Evolutionary conservation across 164 flowering plant species (phyloP).

Genomic region (Protea cynaroides): DNA sequence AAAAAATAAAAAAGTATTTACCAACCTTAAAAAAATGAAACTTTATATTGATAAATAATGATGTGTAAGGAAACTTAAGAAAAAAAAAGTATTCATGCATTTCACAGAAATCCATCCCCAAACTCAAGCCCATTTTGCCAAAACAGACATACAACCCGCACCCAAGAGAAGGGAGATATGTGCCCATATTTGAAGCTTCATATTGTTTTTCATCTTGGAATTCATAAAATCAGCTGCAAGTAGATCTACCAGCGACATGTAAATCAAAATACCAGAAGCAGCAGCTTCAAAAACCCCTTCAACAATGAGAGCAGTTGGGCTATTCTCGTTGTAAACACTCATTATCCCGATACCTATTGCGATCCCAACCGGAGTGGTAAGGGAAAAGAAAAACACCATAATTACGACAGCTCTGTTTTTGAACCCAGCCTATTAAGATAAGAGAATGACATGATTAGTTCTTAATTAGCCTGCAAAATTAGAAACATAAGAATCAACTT

Average conservation of each 20-base stretch:
- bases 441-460: not conserved
- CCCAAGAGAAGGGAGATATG: slow-evolving; percentile 22
- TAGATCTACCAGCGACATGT: slow-evolving; percentile 30
- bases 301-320: slow-evolving; percentile 16
- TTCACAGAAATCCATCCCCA: no score
- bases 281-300: slow-evolving; percentile 23
- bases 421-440: slow-evolving; percentile 20
- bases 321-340: slow-evolving; percentile 11
- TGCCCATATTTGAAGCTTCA: slow-evolving; percentile 19
- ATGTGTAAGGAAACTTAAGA: no score
- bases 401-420: not conserved
- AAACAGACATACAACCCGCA: slow-evolving; percentile 20
- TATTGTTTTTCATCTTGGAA: slow-evolving; percentile 19
- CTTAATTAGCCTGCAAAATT: no score
- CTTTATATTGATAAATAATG: no score
- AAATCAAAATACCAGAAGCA: slow-evolving; percentile 25
- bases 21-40: no score
- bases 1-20: no score
- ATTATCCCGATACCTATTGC: slow-evolving; percentile 20
- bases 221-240: slow-evolving; percentile 30
- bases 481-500: no score
- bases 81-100: no score
- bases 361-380: slow-evolving; percentile 27
- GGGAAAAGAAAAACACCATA: slow-evolving; percentile 27
- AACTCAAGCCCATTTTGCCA: slow-evolving; percentile 27